A percentile compares a stretch with the other conserved stretches of the same genome.
phyloP scores from a whole-genome alignment of 257 asterid genomes.

The Nicotiana obtusifolia region DNA sequence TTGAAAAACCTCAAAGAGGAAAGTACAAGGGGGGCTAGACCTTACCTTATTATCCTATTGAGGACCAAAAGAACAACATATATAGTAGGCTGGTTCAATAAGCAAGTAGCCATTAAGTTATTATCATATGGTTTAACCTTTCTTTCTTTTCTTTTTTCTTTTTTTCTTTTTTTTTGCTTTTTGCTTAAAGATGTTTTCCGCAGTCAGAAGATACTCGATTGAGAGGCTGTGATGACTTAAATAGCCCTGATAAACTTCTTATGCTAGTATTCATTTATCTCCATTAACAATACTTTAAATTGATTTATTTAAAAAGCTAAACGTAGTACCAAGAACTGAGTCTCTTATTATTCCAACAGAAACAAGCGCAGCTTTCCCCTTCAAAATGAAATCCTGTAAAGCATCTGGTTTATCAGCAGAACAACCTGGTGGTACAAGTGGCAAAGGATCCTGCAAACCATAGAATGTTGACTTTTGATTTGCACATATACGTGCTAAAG shows the following conservation, averaged over 20 bases:
- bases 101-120: constrained; percentile 1
- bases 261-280: background rate
- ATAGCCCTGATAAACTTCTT: background rate
- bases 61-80: background rate
- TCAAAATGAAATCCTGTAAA: constrained; percentile 55
- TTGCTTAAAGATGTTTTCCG: background rate
- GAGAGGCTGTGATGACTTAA: background rate
- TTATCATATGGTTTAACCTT: background rate
- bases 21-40: background rate
- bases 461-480: background rate
- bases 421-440: constrained; percentile 85
- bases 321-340: constrained; percentile 53
- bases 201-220: background rate
- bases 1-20: background rate
- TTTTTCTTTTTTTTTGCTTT: background rate
- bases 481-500: background rate
- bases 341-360: constrained; percentile 94
- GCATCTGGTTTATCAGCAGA: constrained; percentile 67
- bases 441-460: constrained; percentile 51
- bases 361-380: constrained; percentile 83
- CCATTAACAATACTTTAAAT: background rate
- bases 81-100: background rate
- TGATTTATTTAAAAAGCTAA: background rate
- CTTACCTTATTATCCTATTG: background rate
- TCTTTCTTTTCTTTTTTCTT: background rate